Conservation (phyloP, 2,329 filamentous ascomycete species). For the Colletotrichum orbiculare region DNA sequence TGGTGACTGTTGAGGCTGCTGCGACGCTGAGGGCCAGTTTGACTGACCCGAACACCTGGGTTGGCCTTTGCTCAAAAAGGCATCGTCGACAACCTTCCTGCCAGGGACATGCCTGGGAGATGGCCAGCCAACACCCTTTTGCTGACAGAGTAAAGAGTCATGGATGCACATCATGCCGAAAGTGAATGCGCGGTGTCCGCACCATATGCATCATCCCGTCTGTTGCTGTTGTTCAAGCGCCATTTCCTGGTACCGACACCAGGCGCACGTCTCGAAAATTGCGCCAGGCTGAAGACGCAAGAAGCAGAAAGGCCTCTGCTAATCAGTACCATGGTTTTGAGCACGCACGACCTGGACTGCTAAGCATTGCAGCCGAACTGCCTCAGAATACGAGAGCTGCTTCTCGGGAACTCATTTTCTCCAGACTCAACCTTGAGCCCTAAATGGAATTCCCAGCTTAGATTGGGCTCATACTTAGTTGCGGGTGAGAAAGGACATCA, state of each 20-base stretch:
- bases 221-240: background rate
- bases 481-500: too few species aligned
- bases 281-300: slow-evolving; percentile 1
- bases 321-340: background rate
- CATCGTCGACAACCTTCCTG: background rate
- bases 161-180: slow-evolving; percentile 13
- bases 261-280: slow-evolving; percentile 9
- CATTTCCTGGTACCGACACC: background rate
- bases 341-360: too few species aligned
- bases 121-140: background rate
- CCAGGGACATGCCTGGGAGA: slow-evolving; percentile 9
- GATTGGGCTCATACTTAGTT: too few species aligned
- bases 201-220: slow-evolving; percentile 6
- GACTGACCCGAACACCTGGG: background rate
- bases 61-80: slow-evolving; percentile 15
- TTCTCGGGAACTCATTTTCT: too few species aligned
- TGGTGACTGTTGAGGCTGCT: slow-evolving; percentile 11
- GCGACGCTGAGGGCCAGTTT: slow-evolving; percentile 20
- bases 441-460: too few species aligned
- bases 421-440: too few species aligned
- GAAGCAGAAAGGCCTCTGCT: background rate
- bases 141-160: background rate
- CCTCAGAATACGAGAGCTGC: background rate
- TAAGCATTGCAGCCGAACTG: background rate
- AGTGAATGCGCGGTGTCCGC: background rate